phyloP scores from a whole-genome alignment of 768 basidiomycete species.

The Tylopilus plumbeoviolaceoides region DNA sequence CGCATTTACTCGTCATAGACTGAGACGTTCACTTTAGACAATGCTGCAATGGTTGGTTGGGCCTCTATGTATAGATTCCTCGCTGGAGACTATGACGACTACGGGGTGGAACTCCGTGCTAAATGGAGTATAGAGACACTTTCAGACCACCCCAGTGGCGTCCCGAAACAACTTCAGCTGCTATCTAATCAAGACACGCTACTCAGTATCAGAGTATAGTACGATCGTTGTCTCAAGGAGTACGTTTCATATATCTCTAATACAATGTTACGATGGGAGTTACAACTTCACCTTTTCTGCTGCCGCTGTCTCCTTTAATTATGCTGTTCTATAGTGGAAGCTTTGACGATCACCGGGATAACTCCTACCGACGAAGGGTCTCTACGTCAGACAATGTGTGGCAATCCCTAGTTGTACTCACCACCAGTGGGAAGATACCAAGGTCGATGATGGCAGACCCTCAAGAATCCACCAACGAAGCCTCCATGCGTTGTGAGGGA shows the following conservation, averaged over 20 bases:
- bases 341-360: constrained; percentile 1
- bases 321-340: neutral
- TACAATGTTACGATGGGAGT: too few species aligned
- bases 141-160: neutral
- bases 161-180: neutral
- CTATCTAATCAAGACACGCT: neutral
- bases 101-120: constrained; percentile 53
- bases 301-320: neutral
- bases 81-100: constrained; percentile 54
- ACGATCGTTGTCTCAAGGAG: too few species aligned
- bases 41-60: constrained; percentile 97
- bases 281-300: neutral
- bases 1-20: neutral
- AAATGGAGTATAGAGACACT: constrained; percentile 73
- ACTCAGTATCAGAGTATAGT: neutral
- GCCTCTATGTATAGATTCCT: constrained; percentile 82
- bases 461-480: constrained; percentile 54
- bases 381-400: neutral
- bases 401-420: constrained; percentile 18
- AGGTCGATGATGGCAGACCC: constrained; percentile 37
- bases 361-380: neutral
- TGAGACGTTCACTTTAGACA: constrained; percentile 50
- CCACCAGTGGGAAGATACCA: constrained; percentile 63
- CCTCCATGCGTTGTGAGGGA: constrained; percentile 66
- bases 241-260: neutral